These are phyloP conservation scores for Sphenostylis stenocarpa DNA, from an alignment of 306 rosid genomes.

Conservation along the genomic window DNA sequence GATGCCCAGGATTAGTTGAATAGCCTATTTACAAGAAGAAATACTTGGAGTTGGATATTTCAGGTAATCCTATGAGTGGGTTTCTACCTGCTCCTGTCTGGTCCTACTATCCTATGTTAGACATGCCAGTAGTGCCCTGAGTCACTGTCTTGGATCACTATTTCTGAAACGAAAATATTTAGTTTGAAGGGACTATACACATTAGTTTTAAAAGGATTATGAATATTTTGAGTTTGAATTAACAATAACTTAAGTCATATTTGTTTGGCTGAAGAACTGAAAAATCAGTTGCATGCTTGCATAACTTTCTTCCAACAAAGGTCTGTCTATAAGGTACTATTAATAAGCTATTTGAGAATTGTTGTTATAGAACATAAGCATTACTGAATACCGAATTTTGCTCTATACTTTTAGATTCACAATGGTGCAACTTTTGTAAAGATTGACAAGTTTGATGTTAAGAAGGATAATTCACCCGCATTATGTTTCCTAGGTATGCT, in stretches of 20 bases:
- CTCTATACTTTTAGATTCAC: slow-evolving; percentile 53
- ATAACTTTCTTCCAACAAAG: background rate
- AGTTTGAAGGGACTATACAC: background rate
- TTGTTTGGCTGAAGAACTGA: slow-evolving; percentile 6
- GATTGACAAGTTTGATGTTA: slow-evolving; percentile 70
- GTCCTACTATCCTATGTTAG: background rate
- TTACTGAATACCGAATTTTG: slow-evolving; percentile 32
- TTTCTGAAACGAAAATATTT: background rate
- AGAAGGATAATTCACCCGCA: slow-evolving; percentile 88
- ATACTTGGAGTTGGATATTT: slow-evolving; percentile 8
- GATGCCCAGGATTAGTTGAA: background rate
- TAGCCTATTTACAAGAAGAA: slow-evolving; percentile 1
- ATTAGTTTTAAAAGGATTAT: background rate
- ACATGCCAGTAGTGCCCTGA: background rate
- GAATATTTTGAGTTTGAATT: background rate
- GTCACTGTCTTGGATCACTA: background rate
- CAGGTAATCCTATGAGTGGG: slow-evolving; percentile 1
- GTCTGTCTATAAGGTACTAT: slow-evolving; percentile 6
- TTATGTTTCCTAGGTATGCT: slow-evolving; percentile 72
- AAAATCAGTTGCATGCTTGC: slow-evolving; percentile 10
- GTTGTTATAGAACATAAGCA: slow-evolving; percentile 1
- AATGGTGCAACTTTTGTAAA: slow-evolving; percentile 86
- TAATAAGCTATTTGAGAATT: background rate
- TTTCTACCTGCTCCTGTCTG: background rate
- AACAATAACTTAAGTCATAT: background rate